Percentiles rank a stretch among this genome's conserved stretches.
phyloP scores from a whole-genome alignment of 805 yeast genomes.

The Suhomyces kilbournensis region DNA sequence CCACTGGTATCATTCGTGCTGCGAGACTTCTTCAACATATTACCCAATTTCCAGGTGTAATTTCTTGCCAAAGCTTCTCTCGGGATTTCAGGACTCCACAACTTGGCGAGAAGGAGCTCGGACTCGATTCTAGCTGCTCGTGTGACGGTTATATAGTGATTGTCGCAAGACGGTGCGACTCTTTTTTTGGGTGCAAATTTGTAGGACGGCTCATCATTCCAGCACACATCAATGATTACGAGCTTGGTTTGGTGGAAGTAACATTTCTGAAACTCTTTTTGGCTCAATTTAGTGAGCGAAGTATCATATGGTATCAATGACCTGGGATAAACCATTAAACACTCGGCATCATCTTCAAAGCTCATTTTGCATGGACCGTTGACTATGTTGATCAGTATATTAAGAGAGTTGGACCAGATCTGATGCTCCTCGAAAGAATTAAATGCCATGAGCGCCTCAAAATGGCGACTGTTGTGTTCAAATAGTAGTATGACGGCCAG shows the following conservation, averaged over 20 bases:
- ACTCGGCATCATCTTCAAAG: constrained; percentile 6
- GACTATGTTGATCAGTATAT: constrained; percentile 19
- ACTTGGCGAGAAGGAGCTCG: not conserved
- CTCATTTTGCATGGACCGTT: constrained; percentile 26
- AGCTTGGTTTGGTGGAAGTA: constrained; percentile 4
- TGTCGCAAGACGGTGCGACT: not conserved
- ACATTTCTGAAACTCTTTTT: not conserved
- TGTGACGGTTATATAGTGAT: not conserved
- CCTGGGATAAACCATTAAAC: constrained; percentile 14
- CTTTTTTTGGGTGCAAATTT: not conserved
- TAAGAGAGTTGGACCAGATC: constrained; percentile 38
- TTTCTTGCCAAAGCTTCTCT: not conserved
- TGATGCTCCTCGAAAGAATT: constrained; percentile 29
- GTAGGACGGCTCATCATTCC: not conserved
- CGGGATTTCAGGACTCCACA: not conserved
- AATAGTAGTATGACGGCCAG: constrained; percentile 43
- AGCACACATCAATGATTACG: constrained; percentile 1
- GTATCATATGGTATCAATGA: constrained; percentile 18
- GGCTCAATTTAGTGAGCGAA: constrained; percentile 3
- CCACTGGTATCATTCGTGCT: not conserved
- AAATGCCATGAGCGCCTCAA: constrained; percentile 44
- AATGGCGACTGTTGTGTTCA: constrained; percentile 40
- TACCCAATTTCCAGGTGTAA: not conserved
- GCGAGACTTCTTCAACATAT: not conserved
- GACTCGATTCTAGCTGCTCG: not conserved